phyloP scores from a whole-genome alignment of 1,284 basidiomycete species.

The Papiliotrema nemorosa region DNA sequence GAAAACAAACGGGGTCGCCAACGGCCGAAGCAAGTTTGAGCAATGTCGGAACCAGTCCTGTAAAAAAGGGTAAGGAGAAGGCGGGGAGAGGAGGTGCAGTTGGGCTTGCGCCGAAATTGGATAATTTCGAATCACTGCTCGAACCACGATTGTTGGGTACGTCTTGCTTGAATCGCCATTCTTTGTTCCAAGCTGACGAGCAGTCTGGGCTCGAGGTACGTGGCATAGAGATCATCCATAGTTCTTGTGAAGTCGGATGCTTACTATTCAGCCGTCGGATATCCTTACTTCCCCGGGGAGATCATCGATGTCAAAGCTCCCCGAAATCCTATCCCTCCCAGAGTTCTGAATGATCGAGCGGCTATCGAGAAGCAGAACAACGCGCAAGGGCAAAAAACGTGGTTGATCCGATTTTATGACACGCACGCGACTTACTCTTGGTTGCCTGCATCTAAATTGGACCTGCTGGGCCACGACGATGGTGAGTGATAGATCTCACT shows the following conservation, averaged over 20 bases:
- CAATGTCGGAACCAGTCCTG: too few relatives aligned
- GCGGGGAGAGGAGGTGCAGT: too few relatives aligned
- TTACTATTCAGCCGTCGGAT: constrained; percentile 22
- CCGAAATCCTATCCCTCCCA: constrained; percentile 55
- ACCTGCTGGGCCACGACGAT: constrained; percentile 58
- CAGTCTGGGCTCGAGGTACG: constrained; percentile 50
- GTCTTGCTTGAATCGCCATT: too few relatives aligned
- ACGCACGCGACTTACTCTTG: constrained; percentile 60
- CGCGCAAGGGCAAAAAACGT: constrained; percentile 39
- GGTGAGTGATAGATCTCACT: constrained; percentile 48
- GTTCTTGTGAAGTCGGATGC: background rate
- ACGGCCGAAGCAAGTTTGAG: too few relatives aligned
- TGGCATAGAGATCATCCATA: too few relatives aligned
- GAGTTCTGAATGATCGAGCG: constrained; percentile 50
- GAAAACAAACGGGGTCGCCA: too few relatives aligned
- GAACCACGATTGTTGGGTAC: too few relatives aligned
- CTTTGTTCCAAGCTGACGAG: background rate
- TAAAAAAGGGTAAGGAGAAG: too few relatives aligned
- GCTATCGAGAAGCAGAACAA: constrained; percentile 25
- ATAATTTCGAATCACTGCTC: too few relatives aligned
- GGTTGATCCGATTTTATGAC: constrained; percentile 67
- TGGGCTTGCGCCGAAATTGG: too few relatives aligned
- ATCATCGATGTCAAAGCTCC: constrained; percentile 47
- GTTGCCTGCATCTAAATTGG: constrained; percentile 55
- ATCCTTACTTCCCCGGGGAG: constrained; percentile 49